Percentiles rank a stretch among this genome's conserved stretches.
Conservation (phyloP, 163 green algal genomes). For the Coccomyxa subellipsoidea region DNA sequence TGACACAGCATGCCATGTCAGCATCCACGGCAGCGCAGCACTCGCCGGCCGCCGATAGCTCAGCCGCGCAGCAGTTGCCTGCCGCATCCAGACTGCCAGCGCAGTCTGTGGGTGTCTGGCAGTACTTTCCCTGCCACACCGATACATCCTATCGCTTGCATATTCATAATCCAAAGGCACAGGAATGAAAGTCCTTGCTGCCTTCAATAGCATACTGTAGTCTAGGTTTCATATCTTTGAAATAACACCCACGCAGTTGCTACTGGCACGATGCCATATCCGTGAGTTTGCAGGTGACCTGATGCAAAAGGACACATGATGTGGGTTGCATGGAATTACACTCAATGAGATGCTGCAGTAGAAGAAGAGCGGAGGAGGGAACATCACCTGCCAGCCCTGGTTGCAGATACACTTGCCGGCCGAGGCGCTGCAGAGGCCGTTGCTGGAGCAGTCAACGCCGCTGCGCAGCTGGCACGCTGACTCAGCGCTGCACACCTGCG, state of each 20-base stretch:
- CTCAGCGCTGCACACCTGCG: neutral
- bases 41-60: neutral
- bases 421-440: neutral
- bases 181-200: no score
- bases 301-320: neutral
- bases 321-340: no score
- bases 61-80: constrained; percentile 19
- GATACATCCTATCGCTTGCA: neutral
- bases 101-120: constrained; percentile 16
- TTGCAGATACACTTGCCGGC: neutral
- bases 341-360: no score
- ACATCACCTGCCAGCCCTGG: neutral
- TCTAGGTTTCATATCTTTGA: no score
- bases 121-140: constrained; percentile 17
- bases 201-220: no score
- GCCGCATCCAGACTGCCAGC: neutral
- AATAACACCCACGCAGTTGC: no score
- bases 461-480: neutral
- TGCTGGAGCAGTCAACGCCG: neutral
- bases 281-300: neutral
- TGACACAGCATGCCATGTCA: constrained; percentile 19
- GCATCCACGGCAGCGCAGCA: constrained; percentile 20
- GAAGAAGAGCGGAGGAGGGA: no score
- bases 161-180: no score
- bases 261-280: no score